Evolutionary conservation across 1,139 yeast species (phyloP), one percentile per base, ranked within the genome.

Genomic region (Geotrichum aggregatum): DNA sequence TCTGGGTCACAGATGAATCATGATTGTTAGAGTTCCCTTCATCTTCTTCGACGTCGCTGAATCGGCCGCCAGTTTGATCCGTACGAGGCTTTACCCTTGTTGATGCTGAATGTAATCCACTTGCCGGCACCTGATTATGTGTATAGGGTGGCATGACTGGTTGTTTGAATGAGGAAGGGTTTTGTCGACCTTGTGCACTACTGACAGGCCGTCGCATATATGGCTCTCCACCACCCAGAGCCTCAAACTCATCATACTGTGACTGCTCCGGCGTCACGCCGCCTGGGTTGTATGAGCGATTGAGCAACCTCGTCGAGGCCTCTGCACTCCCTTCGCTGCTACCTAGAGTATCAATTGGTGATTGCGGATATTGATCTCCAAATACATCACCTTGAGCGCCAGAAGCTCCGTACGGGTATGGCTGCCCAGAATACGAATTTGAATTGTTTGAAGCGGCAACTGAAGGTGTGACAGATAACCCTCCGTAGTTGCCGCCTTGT

Each of bases 361-460:
- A 41, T 6, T 10, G 34, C 3, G 31, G 16, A 19, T 16, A 41
- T 14, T 7, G 34, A 19, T 24, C 38, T 18, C 30, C 19, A 18
- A 31, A 43, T 16, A 43, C 39, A 26, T 43, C 33, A 22, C 21
- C 22, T 7, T 14, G 19, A 14, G 19, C 13, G 4, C 3, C 13
- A 3, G 47, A 16, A 16, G 38, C 24, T 18, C 18, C 44, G 28
- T 13, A 33, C 35, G n/a, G 22, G 2, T n/a, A 13, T 39, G 28
- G 14, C 30, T 26, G 28, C 8, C 28, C 28, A 24, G 28, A 5
- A 14, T 39, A 39, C 10, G 47, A 10, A 21, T n/a, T 36, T 14
- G 47, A 10, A 21, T n/a, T 36, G 40, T n/a, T 41, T 13, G 44
- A 41, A 21, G 44, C 44, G n/a, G 44, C 34, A 4, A 43, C 47